phyloP scores from a whole-genome alignment of 345 rosid genomes.

The Viola odorata region DNA sequence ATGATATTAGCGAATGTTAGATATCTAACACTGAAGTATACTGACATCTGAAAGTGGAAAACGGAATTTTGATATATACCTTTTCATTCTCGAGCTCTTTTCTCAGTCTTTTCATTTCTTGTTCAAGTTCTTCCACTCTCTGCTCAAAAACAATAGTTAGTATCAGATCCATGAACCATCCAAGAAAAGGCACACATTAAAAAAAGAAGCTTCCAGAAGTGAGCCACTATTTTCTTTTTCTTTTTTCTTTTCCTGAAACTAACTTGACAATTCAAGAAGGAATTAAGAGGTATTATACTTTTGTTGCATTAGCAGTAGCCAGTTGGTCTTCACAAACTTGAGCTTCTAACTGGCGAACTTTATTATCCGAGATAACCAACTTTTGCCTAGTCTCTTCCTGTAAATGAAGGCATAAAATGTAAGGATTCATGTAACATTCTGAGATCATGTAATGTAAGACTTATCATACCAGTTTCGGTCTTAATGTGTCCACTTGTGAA shows the following conservation, averaged over 20 bases:
- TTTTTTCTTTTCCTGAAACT: not conserved
- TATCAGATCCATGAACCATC: too few species aligned
- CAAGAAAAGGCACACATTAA: conserved; percentile 6
- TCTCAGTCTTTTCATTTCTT: conserved; percentile 45
- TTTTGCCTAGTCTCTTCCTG: conserved; percentile 90
- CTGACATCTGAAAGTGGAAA: conserved; percentile 5
- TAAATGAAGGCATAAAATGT: conserved; percentile 10
- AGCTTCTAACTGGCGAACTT: conserved; percentile 82
- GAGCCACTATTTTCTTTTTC: not conserved
- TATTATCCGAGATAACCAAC: conserved; percentile 78
- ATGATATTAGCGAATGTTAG: too few species aligned
- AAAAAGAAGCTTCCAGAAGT: not conserved
- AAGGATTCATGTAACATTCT: not conserved
- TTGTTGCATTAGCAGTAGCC: conserved; percentile 53
- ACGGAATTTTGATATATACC: conserved; percentile 45
- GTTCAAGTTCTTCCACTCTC: conserved; percentile 81
- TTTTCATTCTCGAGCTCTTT: conserved; percentile 79
- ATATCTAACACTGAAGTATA: too few species aligned
- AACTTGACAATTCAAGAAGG: conserved; percentile 6
- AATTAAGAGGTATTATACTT: conserved; percentile 27
- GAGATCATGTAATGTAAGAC: not conserved
- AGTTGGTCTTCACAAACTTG: conserved; percentile 72
- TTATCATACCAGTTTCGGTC: conserved; percentile 67
- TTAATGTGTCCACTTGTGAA: conserved; percentile 60
- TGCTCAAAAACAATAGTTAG: conserved; percentile 33